Evolutionary conservation across 179 eudicot species (phyloP), one percentile per base, ranked within the genome.

Genomic region (Nepenthes alata): DNA sequence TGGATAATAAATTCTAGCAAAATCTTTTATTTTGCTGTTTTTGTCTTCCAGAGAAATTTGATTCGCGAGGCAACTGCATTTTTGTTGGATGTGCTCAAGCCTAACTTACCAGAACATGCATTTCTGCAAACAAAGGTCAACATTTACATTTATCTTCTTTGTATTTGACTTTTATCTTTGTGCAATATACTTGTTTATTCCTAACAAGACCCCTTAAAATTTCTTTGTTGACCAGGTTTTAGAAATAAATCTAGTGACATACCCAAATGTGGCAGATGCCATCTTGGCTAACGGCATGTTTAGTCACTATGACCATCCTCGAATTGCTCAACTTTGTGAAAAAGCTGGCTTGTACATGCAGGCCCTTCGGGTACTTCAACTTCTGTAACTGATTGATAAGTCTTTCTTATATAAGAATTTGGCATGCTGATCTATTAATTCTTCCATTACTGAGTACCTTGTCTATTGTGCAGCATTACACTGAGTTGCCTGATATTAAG

Each of bases 51-150:
- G 99, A 87, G 96, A 81, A 94, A 94, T 72, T 11, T 94, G 94
- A 94, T 94, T 35, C 97, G 97, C 5, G 99, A 94, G 75, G 97
- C 99, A 63, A 94, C 99, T 44, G 95, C 99, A 39, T 94, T 94
- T 75, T 78, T 94, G 76, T 71, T 94, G 75, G 99, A 94, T 72
- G 99, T 94, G 61, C 76, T 93, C 37, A 93, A 93, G 79, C 94
- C 98, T 59, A 85, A 93, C 81, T 70, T 87, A 59, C 95, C 97
- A 3, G 98, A 93, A 64, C 98, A 93, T 67, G 91, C 78, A 53
- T 70, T 59, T 72, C 86, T 93, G 50, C 98, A 93, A 75, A 87
- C 98, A 12, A 93, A 93, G 84, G 97, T 93, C 44, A 64, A 64
- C 37, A 25, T 45, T 52, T 52, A 15, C 52, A 52, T 12, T 15